These are phyloP conservation scores for Colletotrichum liaoningense DNA, from an alignment of 2,329 filamentous ascomycete genomes.

Conservation along the genomic window DNA sequence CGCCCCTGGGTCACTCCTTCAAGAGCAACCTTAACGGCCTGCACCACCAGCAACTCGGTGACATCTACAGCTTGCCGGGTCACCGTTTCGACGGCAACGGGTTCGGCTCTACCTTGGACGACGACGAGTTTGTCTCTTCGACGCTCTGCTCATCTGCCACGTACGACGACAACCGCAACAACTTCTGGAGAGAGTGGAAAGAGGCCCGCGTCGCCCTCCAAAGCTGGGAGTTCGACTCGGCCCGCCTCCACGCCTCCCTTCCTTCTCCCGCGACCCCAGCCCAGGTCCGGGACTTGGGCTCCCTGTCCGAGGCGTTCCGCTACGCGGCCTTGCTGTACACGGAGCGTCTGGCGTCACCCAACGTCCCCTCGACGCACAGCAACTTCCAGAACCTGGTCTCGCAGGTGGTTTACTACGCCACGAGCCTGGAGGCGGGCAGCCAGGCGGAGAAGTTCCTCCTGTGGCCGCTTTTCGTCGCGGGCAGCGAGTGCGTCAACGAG, in stretches of 20 bases:
- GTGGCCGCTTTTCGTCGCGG: constrained; percentile 92
- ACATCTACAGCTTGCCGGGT: constrained; percentile 54
- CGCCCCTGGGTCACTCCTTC: constrained; percentile 55
- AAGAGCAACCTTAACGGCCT: constrained; percentile 46
- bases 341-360: constrained; percentile 84
- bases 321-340: constrained; percentile 91
- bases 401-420: constrained; percentile 86
- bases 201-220: constrained; percentile 81
- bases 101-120: constrained; percentile 67
- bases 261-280: constrained; percentile 63
- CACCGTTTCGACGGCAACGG: constrained; percentile 76
- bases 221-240: constrained; percentile 80
- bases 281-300: constrained; percentile 79
- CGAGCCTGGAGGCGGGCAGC: constrained; percentile 77
- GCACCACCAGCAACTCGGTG: constrained; percentile 43
- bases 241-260: constrained; percentile 62
- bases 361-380: constrained; percentile 74
- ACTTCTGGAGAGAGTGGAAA: constrained; percentile 91
- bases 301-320: constrained; percentile 90
- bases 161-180: constrained; percentile 69
- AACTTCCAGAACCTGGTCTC: constrained; percentile 87
- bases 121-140: constrained; percentile 63
- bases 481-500: constrained; percentile 88
- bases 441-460: constrained; percentile 88
- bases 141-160: constrained; percentile 54